These are phyloP conservation scores for Xylogone sp. DNA, from an alignment of 2,329 filamentous ascomycete species.

Conservation along the genomic window DNA sequence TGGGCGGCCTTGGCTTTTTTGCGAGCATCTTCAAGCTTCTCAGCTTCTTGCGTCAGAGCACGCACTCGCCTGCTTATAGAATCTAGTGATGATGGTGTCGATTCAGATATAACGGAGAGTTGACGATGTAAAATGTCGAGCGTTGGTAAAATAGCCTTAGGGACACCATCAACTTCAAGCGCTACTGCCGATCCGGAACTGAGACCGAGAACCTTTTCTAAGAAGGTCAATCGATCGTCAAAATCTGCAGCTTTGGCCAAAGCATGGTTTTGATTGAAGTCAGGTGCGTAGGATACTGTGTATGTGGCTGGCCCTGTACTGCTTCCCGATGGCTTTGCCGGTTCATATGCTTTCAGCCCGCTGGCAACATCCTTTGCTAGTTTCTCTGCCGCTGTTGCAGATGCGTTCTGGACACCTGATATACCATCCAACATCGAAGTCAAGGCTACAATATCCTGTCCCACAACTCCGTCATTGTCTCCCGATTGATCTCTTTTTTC, in stretches of 20 bases:
- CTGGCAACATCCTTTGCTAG: conserved; percentile 24
- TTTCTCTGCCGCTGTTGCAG: conserved; percentile 14
- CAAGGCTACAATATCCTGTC: conserved; percentile 62
- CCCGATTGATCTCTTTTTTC: conserved; percentile 38
- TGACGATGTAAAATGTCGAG: conserved; percentile 79
- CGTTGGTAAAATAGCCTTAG: conserved; percentile 74
- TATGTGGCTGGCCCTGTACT: conserved; percentile 46
- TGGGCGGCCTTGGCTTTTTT: conserved; percentile 59
- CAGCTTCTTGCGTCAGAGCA: conserved; percentile 67
- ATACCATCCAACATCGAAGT: conserved; percentile 71
- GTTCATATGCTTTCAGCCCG: conserved; percentile 23
- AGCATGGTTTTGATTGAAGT: conserved; percentile 64
- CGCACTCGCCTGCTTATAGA: conserved; percentile 66
- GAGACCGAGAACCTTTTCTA: conserved; percentile 81
- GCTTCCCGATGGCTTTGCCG: conserved; percentile 16
- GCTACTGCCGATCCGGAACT: conserved; percentile 65
- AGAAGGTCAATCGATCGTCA: conserved; percentile 70
- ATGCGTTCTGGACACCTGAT: conserved; percentile 26
- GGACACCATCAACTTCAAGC: conserved; percentile 50
- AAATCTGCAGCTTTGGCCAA: conserved; percentile 83
- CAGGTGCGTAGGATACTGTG: conserved; percentile 60
- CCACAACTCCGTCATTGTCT: conserved; percentile 34
- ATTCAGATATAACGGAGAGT: conserved; percentile 68
- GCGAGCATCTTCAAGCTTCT: conserved; percentile 63
- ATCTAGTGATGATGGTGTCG: conserved; percentile 70